phyloP scores from a whole-genome alignment of 2,329 filamentous ascomycete genomes.

The Didymella lethalis region DNA sequence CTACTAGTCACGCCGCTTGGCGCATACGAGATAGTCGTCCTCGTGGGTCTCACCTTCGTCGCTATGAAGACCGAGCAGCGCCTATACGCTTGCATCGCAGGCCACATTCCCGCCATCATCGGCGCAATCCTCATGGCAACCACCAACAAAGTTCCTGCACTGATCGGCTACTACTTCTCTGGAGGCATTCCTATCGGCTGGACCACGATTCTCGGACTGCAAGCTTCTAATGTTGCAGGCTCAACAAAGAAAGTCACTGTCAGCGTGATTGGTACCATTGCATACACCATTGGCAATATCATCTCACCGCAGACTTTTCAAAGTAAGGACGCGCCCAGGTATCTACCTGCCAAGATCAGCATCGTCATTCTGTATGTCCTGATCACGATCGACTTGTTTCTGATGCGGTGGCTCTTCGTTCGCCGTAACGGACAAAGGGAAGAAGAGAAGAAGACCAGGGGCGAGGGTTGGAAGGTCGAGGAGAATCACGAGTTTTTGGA shows the following conservation, averaged over 20 bases:
- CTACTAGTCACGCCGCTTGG: not conserved
- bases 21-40: not conserved
- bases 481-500: slow-evolving; percentile 34
- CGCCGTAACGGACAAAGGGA: slow-evolving; percentile 27
- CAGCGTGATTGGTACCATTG: slow-evolving; percentile 45
- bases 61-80: not conserved
- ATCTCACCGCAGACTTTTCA: slow-evolving; percentile 56
- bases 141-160: not conserved
- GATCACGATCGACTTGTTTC: slow-evolving; percentile 41
- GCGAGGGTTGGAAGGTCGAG: not conserved
- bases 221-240: slow-evolving; percentile 44
- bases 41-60: not conserved
- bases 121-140: not conserved
- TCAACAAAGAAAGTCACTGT: slow-evolving; percentile 48
- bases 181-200: slow-evolving; percentile 52
- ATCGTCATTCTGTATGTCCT: slow-evolving; percentile 50
- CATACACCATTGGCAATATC: slow-evolving; percentile 54
- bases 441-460: slow-evolving; percentile 18
- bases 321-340: slow-evolving; percentile 35
- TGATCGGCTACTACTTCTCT: slow-evolving; percentile 39
- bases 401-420: slow-evolving; percentile 30
- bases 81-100: not conserved
- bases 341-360: slow-evolving; percentile 49
- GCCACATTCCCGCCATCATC: not conserved
- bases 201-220: slow-evolving; percentile 51